Percentiles rank a stretch among this genome's conserved stretches.
phyloP scores from a whole-genome alignment of 2,329 filamentous ascomycete genomes.

The Cyphellophora europaea region DNA sequence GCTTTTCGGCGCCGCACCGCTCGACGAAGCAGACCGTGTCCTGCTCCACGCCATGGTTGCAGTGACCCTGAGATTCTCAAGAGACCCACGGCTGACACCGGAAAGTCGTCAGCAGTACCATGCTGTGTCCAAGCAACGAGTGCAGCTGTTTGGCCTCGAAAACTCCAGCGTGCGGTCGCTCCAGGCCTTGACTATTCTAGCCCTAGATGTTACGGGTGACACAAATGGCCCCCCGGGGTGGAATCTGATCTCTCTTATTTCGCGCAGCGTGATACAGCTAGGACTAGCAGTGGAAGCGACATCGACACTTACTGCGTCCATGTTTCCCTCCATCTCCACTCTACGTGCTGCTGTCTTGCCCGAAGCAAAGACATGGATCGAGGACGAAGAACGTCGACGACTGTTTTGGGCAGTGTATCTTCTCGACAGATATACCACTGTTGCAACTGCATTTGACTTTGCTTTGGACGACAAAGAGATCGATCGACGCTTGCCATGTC shows the following conservation, averaged over 20 bases:
- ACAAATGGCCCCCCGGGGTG: slow-evolving; percentile 86
- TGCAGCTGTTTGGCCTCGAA: slow-evolving; percentile 78
- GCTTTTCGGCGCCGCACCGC: slow-evolving; percentile 55
- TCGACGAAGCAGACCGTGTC: slow-evolving; percentile 63
- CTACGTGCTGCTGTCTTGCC: slow-evolving; percentile 75
- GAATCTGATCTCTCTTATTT: slow-evolving; percentile 85
- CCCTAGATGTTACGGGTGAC: slow-evolving; percentile 72
- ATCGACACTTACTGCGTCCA: slow-evolving; percentile 67
- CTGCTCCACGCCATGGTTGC: slow-evolving; percentile 82
- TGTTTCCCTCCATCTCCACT: slow-evolving; percentile 80
- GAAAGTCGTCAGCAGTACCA: slow-evolving; percentile 68
- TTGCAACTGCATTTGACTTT: slow-evolving; percentile 87
- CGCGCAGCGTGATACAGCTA: slow-evolving; percentile 77
- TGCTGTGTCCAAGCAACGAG: slow-evolving; percentile 71
- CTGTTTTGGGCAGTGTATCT: slow-evolving; percentile 94
- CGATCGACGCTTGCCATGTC: slow-evolving; percentile 75
- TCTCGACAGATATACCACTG: slow-evolving; percentile 79
- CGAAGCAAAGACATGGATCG: slow-evolving; percentile 75
- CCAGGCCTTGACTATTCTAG: slow-evolving; percentile 78
- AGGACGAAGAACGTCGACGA: slow-evolving; percentile 75
- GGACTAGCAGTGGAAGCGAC: slow-evolving; percentile 76
- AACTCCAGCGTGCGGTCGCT: slow-evolving; percentile 82
- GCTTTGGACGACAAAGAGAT: slow-evolving; percentile 83
- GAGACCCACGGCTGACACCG: slow-evolving; percentile 63
- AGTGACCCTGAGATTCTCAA: slow-evolving; percentile 76